A percentile compares a stretch with the other conserved stretches of the same genome.
These are phyloP conservation scores for Suillus lakei DNA, from an alignment of 768 basidiomycete genomes.

Conservation along the genomic window DNA sequence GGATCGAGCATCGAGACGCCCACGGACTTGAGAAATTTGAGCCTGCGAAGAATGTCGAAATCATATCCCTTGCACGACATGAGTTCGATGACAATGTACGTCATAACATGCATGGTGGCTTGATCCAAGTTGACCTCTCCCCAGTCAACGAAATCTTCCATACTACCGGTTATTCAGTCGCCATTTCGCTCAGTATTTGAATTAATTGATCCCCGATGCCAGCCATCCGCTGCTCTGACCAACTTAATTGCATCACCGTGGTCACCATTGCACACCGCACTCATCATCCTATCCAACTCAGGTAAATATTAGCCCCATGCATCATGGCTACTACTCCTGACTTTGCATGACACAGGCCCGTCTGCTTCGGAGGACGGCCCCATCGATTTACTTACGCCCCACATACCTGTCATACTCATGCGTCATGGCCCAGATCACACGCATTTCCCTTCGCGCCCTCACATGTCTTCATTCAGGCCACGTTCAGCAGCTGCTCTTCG, in stretches of 20 bases:
- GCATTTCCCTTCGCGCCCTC: slow-evolving; percentile 31
- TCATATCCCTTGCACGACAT: slow-evolving; percentile 54
- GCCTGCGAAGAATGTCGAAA: slow-evolving; percentile 66
- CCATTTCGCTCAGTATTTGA: slow-evolving; percentile 60
- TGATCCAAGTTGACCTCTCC: slow-evolving; percentile 12
- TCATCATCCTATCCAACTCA: slow-evolving; percentile 56
- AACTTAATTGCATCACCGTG: slow-evolving; percentile 61
- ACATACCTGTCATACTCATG: slow-evolving; percentile 63
- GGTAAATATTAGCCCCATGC: slow-evolving; percentile 38
- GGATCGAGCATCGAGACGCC: slow-evolving; percentile 68
- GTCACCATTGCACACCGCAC: slow-evolving; percentile 63
- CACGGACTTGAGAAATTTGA: slow-evolving; percentile 72
- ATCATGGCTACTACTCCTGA: slow-evolving; percentile 6
- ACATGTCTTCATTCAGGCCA: slow-evolving; percentile 64
- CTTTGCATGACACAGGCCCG: slow-evolving; percentile 28
- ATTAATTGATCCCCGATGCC: slow-evolving; percentile 55
- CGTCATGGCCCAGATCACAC: slow-evolving; percentile 44
- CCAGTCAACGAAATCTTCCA: slow-evolving; percentile 31
- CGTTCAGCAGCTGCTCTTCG: slow-evolving; percentile 55
- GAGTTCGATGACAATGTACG: slow-evolving; percentile 51
- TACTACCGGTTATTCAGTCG: slow-evolving; percentile 52
- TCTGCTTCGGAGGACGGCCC: slow-evolving; percentile 46
- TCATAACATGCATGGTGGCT: slow-evolving; percentile 17
- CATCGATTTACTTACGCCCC: slow-evolving; percentile 51
- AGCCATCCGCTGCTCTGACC: slow-evolving; percentile 55